Evolutionary conservation across 192 early-diverging fungal species (phyloP).

Genomic region (Diversispora eburnea): DNA sequence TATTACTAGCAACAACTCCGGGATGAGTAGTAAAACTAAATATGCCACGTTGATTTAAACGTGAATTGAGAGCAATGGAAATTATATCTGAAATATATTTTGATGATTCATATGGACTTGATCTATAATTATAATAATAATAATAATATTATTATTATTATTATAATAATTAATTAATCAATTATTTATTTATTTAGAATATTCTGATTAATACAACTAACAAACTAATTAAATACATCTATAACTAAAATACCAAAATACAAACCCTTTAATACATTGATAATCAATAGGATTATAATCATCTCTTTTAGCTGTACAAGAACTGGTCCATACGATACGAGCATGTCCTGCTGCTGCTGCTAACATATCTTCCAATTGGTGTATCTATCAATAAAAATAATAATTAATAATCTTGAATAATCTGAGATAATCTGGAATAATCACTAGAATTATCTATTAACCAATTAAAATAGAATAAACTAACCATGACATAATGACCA

Average conservation of each 20-base stretch:
- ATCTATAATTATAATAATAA: constrained; percentile 18
- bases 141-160: too few relatives aligned
- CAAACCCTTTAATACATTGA: constrained; percentile 46
- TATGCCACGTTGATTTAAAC: constrained; percentile 34
- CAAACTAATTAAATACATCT: neutral
- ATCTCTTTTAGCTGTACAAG: constrained; percentile 37
- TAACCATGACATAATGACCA: constrained; percentile 59
- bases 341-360: constrained; percentile 37
- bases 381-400: constrained; percentile 35
- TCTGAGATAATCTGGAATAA: neutral
- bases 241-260: neutral
- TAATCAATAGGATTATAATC: constrained; percentile 43
- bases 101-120: constrained; percentile 51
- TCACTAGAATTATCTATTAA: neutral
- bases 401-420: neutral
- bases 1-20: constrained; percentile 49
- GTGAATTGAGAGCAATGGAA: constrained; percentile 35
- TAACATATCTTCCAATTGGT: constrained; percentile 45
- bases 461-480: neutral
- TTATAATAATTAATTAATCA: too few relatives aligned
- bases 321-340: constrained; percentile 56
- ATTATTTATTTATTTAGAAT: too few relatives aligned
- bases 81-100: constrained; percentile 53
- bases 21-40: constrained; percentile 49
- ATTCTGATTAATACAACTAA: too few relatives aligned